phyloP scores from a whole-genome alignment of 176 grass and related monocot genomes.

The Secale cereale region DNA sequence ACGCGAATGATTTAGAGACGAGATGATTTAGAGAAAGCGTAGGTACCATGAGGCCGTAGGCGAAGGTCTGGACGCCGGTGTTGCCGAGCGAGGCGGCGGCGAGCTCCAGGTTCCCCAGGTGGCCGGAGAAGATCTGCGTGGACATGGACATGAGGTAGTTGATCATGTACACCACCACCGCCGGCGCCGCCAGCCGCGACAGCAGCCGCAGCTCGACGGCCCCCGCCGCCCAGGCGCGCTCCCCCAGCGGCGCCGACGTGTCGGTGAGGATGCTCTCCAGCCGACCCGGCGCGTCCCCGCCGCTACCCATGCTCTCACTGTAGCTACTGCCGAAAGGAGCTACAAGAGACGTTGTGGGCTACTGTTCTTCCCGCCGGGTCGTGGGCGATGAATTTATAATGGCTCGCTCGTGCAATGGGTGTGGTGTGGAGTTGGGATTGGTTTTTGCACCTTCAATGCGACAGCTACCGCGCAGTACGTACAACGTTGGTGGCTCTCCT shows the following conservation, averaged over 20 bases:
- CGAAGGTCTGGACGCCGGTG: conserved; percentile 62
- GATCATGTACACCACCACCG: conserved; percentile 57
- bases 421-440: too few relatives aligned
- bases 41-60: conserved; percentile 65
- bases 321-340: too few relatives aligned
- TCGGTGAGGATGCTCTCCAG: conserved; percentile 48
- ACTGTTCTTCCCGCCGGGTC: too few relatives aligned
- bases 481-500: too few relatives aligned
- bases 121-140: conserved; percentile 61
- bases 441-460: too few relatives aligned
- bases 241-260: background rate
- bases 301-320: too few relatives aligned
- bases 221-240: conserved; percentile 18
- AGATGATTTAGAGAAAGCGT: too few relatives aligned
- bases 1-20: too few relatives aligned
- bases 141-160: conserved; percentile 68
- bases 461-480: too few relatives aligned
- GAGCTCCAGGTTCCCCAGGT: conserved; percentile 63
- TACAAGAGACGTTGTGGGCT: too few relatives aligned
- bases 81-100: conserved; percentile 64
- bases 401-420: too few relatives aligned
- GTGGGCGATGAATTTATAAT: too few relatives aligned
- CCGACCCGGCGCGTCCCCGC: background rate
- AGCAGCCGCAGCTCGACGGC: conserved; percentile 28
- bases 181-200: conserved; percentile 45